phyloP scores from a whole-genome alignment of 495 filamentous ascomycete species.

The Poronia punctata region DNA sequence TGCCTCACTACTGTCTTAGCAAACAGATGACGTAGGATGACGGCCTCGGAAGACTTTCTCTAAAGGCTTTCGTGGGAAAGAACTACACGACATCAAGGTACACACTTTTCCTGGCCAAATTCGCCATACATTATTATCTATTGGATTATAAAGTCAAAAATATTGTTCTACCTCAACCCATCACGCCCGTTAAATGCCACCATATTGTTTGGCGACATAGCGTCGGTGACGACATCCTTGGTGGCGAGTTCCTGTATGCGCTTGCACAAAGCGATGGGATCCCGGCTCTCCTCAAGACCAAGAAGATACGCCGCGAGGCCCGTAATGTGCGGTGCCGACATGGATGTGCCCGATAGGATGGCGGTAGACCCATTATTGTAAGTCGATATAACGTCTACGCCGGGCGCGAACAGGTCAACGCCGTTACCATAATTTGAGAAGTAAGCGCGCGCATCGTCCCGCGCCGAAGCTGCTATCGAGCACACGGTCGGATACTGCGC shows the following conservation, averaged over 20 bases:
- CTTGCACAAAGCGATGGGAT: conserved; percentile 20
- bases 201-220: conserved; percentile 16
- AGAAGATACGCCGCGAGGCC: conserved; percentile 45
- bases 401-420: conserved; percentile 42
- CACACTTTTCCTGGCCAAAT: too few relatives aligned
- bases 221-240: conserved; percentile 14
- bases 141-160: too few relatives aligned
- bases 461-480: conserved; percentile 43
- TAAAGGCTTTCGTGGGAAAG: too few relatives aligned
- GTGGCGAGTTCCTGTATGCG: conserved; percentile 30
- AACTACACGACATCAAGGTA: too few relatives aligned
- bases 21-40: too few relatives aligned
- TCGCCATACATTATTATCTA: not conserved
- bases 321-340: conserved; percentile 46
- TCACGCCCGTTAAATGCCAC: conserved; percentile 26
- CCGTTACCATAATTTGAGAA: conserved; percentile 50
- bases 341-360: conserved; percentile 45
- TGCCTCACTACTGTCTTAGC: too few relatives aligned
- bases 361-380: conserved; percentile 29
- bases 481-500: conserved; percentile 44
- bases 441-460: conserved; percentile 31
- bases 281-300: conserved; percentile 21
- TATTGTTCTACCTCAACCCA: too few relatives aligned
- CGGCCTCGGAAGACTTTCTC: too few relatives aligned
- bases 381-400: conserved; percentile 31